These are phyloP conservation scores for Brasilioporus rufonigricans DNA, from an alignment of 768 basidiomycete genomes.

Conservation along the genomic window DNA sequence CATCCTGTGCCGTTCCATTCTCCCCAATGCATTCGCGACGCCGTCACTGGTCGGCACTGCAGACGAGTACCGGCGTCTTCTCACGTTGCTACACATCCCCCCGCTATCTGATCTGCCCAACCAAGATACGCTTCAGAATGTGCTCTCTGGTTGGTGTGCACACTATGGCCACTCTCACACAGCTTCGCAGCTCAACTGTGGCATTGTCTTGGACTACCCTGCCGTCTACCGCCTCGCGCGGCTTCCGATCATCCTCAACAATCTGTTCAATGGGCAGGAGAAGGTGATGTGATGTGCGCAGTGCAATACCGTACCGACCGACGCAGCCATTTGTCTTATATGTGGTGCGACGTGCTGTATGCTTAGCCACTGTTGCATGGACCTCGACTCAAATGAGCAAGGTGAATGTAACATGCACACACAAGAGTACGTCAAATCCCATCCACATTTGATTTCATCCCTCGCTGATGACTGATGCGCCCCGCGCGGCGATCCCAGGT, in stretches of 20 bases:
- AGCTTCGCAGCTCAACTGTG: slow-evolving; percentile 74
- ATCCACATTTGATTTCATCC: too few relatives aligned
- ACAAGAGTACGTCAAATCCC: slow-evolving; percentile 58
- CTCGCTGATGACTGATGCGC: too few relatives aligned
- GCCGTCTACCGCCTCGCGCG: slow-evolving; percentile 77
- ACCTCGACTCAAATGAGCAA: slow-evolving; percentile 46
- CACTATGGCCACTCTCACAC: slow-evolving; percentile 84
- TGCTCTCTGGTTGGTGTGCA: slow-evolving; percentile 87
- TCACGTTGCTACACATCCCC: slow-evolving; percentile 75
- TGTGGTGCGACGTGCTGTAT: slow-evolving; percentile 88
- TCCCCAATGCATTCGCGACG: slow-evolving; percentile 57
- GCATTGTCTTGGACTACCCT: slow-evolving; percentile 80
- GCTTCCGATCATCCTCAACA: slow-evolving; percentile 80
- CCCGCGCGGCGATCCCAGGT: slow-evolving; percentile 56
- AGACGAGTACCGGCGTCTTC: slow-evolving; percentile 76
- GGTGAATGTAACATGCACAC: slow-evolving; percentile 98
- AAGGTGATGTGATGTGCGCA: slow-evolving; percentile 70
- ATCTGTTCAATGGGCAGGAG: slow-evolving; percentile 72
- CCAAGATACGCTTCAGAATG: slow-evolving; percentile 85
- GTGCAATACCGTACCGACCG: slow-evolving; percentile 76
- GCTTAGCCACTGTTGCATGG: slow-evolving; percentile 89
- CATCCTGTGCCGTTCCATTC: slow-evolving; percentile 76
- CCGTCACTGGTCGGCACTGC: slow-evolving; percentile 37
- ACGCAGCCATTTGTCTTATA: slow-evolving; percentile 88
- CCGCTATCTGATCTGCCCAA: slow-evolving; percentile 74